Evolutionary conservation across 2,329 filamentous ascomycete species (phyloP).

Genomic region (Monosporascus sp.): DNA sequence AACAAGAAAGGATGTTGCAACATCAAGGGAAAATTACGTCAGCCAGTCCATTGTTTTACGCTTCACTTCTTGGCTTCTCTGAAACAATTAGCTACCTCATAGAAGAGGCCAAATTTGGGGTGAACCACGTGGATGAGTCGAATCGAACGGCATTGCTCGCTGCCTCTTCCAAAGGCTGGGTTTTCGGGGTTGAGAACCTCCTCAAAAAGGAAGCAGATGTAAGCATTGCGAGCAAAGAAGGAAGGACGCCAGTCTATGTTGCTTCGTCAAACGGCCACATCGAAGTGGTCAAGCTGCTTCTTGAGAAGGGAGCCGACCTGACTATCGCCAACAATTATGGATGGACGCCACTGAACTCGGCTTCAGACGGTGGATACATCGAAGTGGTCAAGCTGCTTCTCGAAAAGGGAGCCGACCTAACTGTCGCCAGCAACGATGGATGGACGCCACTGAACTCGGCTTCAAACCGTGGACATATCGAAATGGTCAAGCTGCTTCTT

Average conservation of each 20-base stretch:
- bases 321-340: too few relatives aligned
- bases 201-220: slow-evolving; percentile 5
- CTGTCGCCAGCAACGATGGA: too few relatives aligned
- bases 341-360: too few relatives aligned
- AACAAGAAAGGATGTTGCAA: not conserved
- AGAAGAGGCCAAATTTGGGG: not conserved
- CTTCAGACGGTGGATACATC: too few relatives aligned
- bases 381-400: too few relatives aligned
- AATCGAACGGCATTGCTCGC: slow-evolving; percentile 4
- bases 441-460: too few relatives aligned
- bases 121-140: slow-evolving; percentile 1
- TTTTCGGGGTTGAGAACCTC: slow-evolving; percentile 1
- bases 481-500: too few relatives aligned
- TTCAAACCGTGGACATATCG: too few relatives aligned
- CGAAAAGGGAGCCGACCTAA: too few relatives aligned
- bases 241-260: slow-evolving; percentile 5
- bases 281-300: too few relatives aligned
- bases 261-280: slow-evolving; percentile 3
- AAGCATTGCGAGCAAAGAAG: not conserved
- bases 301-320: too few relatives aligned
- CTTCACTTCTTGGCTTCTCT: slow-evolving; percentile 1
- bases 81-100: slow-evolving; percentile 6
- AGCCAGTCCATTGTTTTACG: slow-evolving; percentile 5
- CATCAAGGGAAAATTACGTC: not conserved
- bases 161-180: slow-evolving; percentile 1